A percentile compares a stretch with the other conserved stretches of the same genome.
Evolutionary conservation across 2,329 filamentous ascomycete genomes (phyloP).

Genomic region (Botryotinia globosa): DNA sequence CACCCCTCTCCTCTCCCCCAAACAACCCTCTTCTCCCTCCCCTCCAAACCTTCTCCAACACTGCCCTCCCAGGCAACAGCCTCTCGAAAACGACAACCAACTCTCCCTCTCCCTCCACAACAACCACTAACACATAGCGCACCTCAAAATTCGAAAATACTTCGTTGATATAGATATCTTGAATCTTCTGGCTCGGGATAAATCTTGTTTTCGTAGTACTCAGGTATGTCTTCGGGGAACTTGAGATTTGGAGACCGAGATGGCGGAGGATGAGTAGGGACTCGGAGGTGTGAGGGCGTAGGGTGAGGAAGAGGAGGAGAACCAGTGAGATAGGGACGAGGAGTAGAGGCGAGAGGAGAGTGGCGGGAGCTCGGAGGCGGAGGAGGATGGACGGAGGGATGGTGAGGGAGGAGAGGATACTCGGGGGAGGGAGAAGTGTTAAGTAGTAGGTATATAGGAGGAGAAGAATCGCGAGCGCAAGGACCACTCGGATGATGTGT

Average conservation of each 20-base stretch:
- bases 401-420: constrained; percentile 33
- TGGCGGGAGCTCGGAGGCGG: constrained; percentile 36
- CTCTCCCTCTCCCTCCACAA: constrained; percentile 84
- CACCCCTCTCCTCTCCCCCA: constrained; percentile 51
- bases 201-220: constrained; percentile 62
- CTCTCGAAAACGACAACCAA: constrained; percentile 93
- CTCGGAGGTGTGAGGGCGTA: constrained; percentile 62
- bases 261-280: constrained; percentile 84
- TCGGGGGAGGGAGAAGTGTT: constrained; percentile 21
- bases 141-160: constrained; percentile 92
- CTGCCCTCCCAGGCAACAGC: constrained; percentile 67
- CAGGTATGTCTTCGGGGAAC: constrained; percentile 66
- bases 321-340: constrained; percentile 42
- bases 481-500: constrained; percentile 43
- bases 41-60: constrained; percentile 88
- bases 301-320: constrained; percentile 46
- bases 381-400: constrained; percentile 37
- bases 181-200: constrained; percentile 89
- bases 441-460: constrained; percentile 51
- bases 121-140: constrained; percentile 81
- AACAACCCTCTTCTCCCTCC: constrained; percentile 80
- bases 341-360: constrained; percentile 42
- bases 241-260: constrained; percentile 84
- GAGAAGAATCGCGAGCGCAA: constrained; percentile 45
- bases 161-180: constrained; percentile 92